A percentile compares a stretch with the other conserved stretches of the same genome.
Evolutionary conservation across 1,139 yeast genomes (phyloP).

Genomic region (Waltiozyma sp.): DNA sequence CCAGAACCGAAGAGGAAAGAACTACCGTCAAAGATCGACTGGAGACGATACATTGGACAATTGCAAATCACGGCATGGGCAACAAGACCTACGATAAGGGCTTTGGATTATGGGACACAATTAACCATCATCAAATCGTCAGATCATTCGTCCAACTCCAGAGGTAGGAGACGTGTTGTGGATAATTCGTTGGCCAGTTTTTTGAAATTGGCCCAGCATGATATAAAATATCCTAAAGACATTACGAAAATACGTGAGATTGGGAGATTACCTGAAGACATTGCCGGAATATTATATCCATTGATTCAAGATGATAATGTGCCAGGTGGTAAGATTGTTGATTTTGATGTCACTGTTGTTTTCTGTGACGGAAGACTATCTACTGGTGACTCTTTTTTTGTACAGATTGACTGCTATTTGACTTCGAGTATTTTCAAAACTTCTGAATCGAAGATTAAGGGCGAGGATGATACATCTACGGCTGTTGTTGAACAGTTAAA

Average conservation of each 20-base stretch:
- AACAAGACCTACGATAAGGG: constrained; percentile 56
- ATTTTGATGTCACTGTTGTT: constrained; percentile 50
- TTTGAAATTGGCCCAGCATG: constrained; percentile 15
- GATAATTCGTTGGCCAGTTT: constrained; percentile 16
- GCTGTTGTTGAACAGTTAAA: constrained; percentile 9
- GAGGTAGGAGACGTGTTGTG: constrained; percentile 13
- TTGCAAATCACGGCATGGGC: constrained; percentile 74
- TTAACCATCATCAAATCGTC: constrained; percentile 27
- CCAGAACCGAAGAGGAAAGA: constrained; percentile 1
- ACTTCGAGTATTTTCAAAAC: constrained; percentile 40
- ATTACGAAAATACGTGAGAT: constrained; percentile 38
- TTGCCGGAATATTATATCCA: constrained; percentile 60
- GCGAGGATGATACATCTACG: constrained; percentile 1
- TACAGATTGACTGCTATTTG: constrained; percentile 54
- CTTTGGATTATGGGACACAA: constrained; percentile 40
- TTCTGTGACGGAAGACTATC: constrained; percentile 47
- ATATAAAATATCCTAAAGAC: constrained; percentile 7
- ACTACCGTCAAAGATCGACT: constrained; percentile 7
- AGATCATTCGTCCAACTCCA: constrained; percentile 21
- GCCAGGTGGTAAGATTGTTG: constrained; percentile 25
- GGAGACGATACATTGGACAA: constrained; percentile 52
- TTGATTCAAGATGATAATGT: constrained; percentile 39
- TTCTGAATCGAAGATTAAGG: constrained; percentile 2
- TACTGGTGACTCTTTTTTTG: constrained; percentile 61
- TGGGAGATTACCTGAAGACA: constrained; percentile 67